Conservation (phyloP, 164 flowering plant genomes). For the Amborella trichopoda region DNA sequence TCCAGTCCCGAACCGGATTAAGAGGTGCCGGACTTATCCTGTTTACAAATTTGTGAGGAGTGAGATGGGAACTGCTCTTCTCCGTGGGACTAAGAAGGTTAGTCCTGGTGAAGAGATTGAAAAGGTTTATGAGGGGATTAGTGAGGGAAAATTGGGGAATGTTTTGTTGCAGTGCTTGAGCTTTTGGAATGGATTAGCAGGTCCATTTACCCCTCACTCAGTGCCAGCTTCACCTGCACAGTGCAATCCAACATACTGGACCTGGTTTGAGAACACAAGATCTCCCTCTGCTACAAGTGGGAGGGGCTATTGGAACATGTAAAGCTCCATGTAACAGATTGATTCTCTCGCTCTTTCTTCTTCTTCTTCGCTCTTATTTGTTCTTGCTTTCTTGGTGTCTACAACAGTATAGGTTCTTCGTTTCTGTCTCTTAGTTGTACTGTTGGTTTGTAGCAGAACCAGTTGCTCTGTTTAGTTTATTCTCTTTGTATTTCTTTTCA, state of each 20-base stretch:
- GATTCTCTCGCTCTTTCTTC: too few relatives aligned
- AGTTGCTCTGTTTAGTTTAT: too few relatives aligned
- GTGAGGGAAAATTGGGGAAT: conserved; percentile 39
- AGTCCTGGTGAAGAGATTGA: conserved; percentile 52
- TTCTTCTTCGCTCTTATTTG: too few relatives aligned
- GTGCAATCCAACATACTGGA: conserved; percentile 15
- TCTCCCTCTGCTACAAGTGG: conserved; percentile 20
- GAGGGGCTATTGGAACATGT: conserved; percentile 14
- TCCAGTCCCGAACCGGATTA: conserved; percentile 26
- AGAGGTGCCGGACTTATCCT: conserved; percentile 48
- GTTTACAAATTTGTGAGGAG: conserved; percentile 45
- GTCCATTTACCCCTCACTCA: conserved; percentile 18
- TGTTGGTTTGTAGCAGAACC: too few relatives aligned
- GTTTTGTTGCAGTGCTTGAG: conserved; percentile 37
- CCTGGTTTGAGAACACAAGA: conserved; percentile 14
- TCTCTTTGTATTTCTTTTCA: too few relatives aligned
- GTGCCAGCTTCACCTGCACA: conserved; percentile 12
- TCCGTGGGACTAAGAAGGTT: conserved; percentile 35
- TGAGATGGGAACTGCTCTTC: conserved; percentile 21
- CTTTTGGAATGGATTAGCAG: conserved; percentile 40
- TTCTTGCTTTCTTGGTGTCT: too few relatives aligned
- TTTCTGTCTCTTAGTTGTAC: too few relatives aligned
- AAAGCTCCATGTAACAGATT: too few relatives aligned
- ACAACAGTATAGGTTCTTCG: too few relatives aligned
- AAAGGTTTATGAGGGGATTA: conserved; percentile 37